phyloP scores from a whole-genome alignment of 1,139 yeast genomes.

The Blastobotrys raffinosifermentans region DNA sequence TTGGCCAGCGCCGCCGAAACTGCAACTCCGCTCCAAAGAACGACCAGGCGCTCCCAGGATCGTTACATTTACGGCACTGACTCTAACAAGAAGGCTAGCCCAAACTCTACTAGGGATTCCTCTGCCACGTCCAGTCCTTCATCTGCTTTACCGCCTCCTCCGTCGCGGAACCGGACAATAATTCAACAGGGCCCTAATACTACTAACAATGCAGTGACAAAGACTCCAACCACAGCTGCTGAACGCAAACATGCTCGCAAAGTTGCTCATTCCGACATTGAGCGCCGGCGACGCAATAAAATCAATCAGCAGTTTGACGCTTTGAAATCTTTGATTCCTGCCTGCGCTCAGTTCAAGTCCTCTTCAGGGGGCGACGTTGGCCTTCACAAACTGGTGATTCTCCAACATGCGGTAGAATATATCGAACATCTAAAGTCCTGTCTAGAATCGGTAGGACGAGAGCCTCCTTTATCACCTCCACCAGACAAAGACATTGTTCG shows the following conservation, averaged over 20 bases:
- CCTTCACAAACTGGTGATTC: constrained; percentile 73
- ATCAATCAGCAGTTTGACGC: constrained; percentile 83
- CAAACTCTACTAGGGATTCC: too few relatives aligned
- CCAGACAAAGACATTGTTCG: background rate
- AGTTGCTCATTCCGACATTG: constrained; percentile 70
- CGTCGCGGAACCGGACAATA: constrained; percentile 17
- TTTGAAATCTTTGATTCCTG: constrained; percentile 69
- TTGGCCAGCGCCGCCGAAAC: background rate
- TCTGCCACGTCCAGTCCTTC: too few relatives aligned
- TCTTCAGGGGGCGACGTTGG: constrained; percentile 43
- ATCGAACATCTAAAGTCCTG: constrained; percentile 55
- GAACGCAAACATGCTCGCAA: constrained; percentile 39
- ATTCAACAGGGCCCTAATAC: constrained; percentile 11
- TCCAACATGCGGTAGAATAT: constrained; percentile 77
- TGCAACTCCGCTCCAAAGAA: background rate
- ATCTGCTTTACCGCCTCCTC: constrained; percentile 22
- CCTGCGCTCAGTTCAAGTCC: constrained; percentile 48
- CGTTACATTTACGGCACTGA: background rate
- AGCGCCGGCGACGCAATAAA: constrained; percentile 69
- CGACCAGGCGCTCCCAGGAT: background rate
- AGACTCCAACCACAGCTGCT: background rate
- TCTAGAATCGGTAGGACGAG: constrained; percentile 19
- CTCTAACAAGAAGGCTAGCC: background rate
- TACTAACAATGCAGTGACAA: background rate
- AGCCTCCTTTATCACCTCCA: constrained; percentile 4